Evolutionary conservation across 2,329 filamentous ascomycete species (phyloP), one percentile per base, ranked within the genome.

Genomic region (Rugonectria rugulosa): DNA sequence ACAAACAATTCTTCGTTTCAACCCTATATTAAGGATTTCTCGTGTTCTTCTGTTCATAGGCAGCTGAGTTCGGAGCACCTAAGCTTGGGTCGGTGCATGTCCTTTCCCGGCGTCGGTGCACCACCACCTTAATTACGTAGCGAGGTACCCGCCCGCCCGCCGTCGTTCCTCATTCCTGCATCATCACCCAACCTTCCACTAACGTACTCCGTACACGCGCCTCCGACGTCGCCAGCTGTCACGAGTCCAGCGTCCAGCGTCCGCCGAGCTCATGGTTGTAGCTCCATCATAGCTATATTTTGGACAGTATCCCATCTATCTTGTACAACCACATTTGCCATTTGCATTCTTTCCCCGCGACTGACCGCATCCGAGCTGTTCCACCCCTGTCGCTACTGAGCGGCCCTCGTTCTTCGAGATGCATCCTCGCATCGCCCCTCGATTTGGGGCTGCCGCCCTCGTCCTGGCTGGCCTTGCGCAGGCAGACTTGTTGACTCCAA

Each of bases 401-500:
- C 66, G 63, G 61, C 57, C 57, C 31, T 47, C 49, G 21, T 52
- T 52, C 48, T 58, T 29, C 42, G 55, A 58, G 63, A 75, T 75
- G 73, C 72, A 70, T 70, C 67, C 68, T 56, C 62, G 66, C 59
- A 62, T 66, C 59, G 57, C 68, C 27, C 57, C 66, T 48, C 67
- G 69, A 55, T 59, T 73, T 43, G 75, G 68, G 59, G 68, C 70
- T 47, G 65, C 65, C 14, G 64, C 65, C 17, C 55, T 72, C 48
- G 54, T 76, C 46, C 52, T 74, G 32, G 60, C 66, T 9, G 58
- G 60, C n/a, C 48, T 68, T 32, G 66, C 51, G 23, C 52, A 51
- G 15, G 69, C 69, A 43, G 65, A 74, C 32, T 60, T 65, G 17
- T 69, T 65, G 53, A 86, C 83, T 0, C 79, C 81, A 2, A 90